Evolutionary conservation across 2,329 filamentous ascomycete genomes (phyloP), one percentile per base, ranked within the genome.

Genomic region (Dothiorella sarmentorum): DNA sequence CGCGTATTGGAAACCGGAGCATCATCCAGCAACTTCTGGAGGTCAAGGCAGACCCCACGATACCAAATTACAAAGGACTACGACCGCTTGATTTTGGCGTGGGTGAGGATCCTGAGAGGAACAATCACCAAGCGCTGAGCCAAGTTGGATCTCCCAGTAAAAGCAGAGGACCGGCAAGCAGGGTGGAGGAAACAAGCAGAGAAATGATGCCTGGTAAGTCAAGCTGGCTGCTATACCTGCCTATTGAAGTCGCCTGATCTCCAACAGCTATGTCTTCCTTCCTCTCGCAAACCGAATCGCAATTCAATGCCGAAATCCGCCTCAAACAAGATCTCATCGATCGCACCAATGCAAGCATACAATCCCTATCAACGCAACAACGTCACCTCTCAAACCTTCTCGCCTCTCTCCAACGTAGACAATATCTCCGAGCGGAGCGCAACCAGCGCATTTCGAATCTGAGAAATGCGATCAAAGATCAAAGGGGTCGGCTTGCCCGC

Each of bases 21-120:
- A 96, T 99, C 66, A 96, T 97, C 60, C 93, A 91, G n/a, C 94
- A 99, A 70, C 80, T 99, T 29, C 80, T 97, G 10, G 94, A 99
- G 74, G 92, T 99, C 42, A 91, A 93, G 59, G 94, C 94, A 1
- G 91, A 97, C 71, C 88, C 91, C n/a, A 85, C 88, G 56, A 92
- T 97, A 67, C 84, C 91, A 5, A 99, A 99, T 68, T 86, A 91
- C 49, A 92, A 92, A 43, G 92, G 93, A 18, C 80, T 97, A 11
- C 83, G 90, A 37, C 92, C 94, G 1, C 81, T 91, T n/a, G 94
- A 97, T 71, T 99, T 99, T 76, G 93, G 93, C 7, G 90, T 97
- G 26, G 91, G 91, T 4, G 84, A 85, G 9, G 88, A 90, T 52
- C 76, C 79, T 62, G 78, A 81, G 35, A 68, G 68, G 37, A 65